phyloP scores from a whole-genome alignment of 148 eudicot species.

The Vaccinium macrocarpon region DNA sequence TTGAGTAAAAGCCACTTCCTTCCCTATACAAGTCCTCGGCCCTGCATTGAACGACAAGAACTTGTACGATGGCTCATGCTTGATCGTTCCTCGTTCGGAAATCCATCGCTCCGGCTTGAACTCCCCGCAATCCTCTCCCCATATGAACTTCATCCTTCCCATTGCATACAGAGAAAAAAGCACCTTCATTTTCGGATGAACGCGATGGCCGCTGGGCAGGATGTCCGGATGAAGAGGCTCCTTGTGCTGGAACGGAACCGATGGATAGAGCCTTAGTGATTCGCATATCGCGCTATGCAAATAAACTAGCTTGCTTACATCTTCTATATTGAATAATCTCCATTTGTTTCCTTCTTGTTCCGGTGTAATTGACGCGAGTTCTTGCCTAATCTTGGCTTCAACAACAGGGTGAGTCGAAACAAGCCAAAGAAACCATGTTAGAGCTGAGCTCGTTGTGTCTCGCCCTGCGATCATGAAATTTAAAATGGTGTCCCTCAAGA shows the following conservation, averaged over 20 bases:
- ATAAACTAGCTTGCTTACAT: neutral
- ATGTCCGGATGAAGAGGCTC: neutral
- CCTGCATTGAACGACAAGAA: conserved; percentile 36
- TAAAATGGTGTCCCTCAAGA: conserved; percentile 18
- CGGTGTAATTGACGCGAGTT: neutral
- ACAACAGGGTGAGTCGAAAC: neutral
- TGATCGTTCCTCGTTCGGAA: neutral
- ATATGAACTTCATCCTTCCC: neutral
- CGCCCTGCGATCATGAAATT: neutral
- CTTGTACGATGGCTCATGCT: neutral
- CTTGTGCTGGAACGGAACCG: conserved; percentile 1
- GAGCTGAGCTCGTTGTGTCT: neutral
- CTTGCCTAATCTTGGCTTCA: neutral
- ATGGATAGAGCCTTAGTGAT: conserved; percentile 1
- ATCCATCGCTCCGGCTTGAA: neutral
- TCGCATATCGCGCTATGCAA: neutral
- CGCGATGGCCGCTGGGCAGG: conserved; percentile 38
- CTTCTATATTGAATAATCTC: neutral
- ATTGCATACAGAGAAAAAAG: conserved; percentile 22
- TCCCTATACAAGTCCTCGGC: conserved; percentile 45
- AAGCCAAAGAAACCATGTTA: conserved; percentile 3
- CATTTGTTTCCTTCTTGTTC: neutral
- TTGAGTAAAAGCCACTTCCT: conserved; percentile 50
- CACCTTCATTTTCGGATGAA: conserved; percentile 32
- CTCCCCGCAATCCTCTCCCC: neutral